Evolutionary conservation across 2,329 filamentous ascomycete genomes (phyloP), one percentile per base, ranked within the genome.

Genomic region (Fusarium sp.): DNA sequence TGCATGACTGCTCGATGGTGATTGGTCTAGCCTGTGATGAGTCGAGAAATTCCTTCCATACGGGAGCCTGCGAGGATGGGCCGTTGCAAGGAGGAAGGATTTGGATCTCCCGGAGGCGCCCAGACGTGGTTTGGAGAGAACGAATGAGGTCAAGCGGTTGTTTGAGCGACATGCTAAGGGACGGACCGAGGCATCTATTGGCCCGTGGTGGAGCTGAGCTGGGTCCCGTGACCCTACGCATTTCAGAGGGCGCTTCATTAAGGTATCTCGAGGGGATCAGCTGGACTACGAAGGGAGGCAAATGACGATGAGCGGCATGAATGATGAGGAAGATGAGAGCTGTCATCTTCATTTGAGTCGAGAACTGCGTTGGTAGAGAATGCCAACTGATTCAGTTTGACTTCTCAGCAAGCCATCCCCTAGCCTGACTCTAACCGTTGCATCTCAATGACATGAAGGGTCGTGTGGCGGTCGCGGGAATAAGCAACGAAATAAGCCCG

Each of bases 131-230:
- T 36, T 57, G 22, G 16, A 18, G 9, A 38, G 35, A 57, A 29
- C 27, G 20, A 64, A 42, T 54, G 50, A 56, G 50, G 61, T 54
- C 31, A 57, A 40, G 29, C 25, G 25, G 35, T 47, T 57, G 35
- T 42, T 40, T 54, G 47, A 56, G 42, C 42, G 42, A 14, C 61
- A 63, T 40, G 65, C 50, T 36, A 70, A 75, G 72, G 72, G 72
- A 73, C 65, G 65, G 72, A 75, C 65, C 72, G 72, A 62, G n/a
- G 33, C 60, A 63, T 45, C 69, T 36, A 65, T 65, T 45, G 50
- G 50, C 38, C 27, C 42, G 38, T 63, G 35, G 16, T 11, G 25
- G 33, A n/a, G 16, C 22, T 47, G 38, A 38, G 42, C 68, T 69
- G 29, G 14, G 62, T 64, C 63, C 38, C 42, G 50, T 69, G 71